A percentile compares a stretch with the other conserved stretches of the same genome.
These are phyloP conservation scores for Lachnellula cervina DNA, from an alignment of 2,329 filamentous ascomycete genomes.

Conservation along the genomic window DNA sequence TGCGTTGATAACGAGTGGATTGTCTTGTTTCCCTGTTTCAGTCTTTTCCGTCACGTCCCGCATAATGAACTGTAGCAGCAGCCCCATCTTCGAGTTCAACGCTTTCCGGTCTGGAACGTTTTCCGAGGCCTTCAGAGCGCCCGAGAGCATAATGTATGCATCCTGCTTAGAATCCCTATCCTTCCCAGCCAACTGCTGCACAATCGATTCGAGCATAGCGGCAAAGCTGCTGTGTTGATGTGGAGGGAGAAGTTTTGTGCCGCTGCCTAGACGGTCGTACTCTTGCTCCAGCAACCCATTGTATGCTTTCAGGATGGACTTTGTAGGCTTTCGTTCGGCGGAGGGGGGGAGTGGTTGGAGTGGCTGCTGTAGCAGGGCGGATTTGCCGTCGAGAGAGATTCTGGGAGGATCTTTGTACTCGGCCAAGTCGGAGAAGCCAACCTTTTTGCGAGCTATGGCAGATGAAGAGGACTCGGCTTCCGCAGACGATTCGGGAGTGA, in stretches of 20 bases:
- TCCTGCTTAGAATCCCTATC: conserved; percentile 72
- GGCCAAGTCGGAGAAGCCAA: conserved; percentile 57
- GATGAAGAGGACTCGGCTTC: conserved; percentile 19
- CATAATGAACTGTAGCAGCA: conserved; percentile 77
- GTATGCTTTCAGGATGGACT: conserved; percentile 76
- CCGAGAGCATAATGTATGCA: conserved; percentile 76
- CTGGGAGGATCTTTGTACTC: conserved; percentile 46
- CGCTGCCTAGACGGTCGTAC: conserved; percentile 6
- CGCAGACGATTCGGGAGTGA: conserved; percentile 31
- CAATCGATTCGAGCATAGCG: conserved; percentile 79
- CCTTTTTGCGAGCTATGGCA: conserved; percentile 43
- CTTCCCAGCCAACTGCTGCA: conserved; percentile 72
- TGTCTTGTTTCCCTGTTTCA: conserved; percentile 53
- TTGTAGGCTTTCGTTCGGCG: conserved; percentile 49
- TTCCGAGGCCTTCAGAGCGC: conserved; percentile 74
- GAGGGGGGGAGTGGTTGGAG: conserved; percentile 24
- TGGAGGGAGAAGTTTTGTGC: conserved; percentile 20
- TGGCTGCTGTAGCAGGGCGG: background rate
- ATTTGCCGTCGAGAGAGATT: conserved; percentile 12
- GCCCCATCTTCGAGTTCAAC: conserved; percentile 68
- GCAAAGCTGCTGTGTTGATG: conserved; percentile 53
- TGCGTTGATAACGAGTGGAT: conserved; percentile 69
- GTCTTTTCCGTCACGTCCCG: conserved; percentile 68
- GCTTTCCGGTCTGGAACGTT: conserved; percentile 71
- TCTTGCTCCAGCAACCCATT: conserved; percentile 27